These are phyloP conservation scores for Trichoderma parareesei DNA, from an alignment of 495 filamentous ascomycete species.

Conservation along the genomic window DNA sequence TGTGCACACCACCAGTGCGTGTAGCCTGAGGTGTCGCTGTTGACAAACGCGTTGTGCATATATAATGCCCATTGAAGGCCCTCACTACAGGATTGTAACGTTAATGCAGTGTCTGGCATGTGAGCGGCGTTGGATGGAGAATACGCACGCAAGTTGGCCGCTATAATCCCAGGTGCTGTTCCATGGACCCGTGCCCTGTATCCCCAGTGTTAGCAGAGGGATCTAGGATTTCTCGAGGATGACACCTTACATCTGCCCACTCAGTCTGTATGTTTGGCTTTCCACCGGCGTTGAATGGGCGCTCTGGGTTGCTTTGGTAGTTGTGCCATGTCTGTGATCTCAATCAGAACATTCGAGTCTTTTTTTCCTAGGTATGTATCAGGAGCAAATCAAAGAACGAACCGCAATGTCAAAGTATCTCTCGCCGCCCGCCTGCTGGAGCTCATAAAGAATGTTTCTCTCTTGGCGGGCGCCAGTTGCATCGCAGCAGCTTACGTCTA, in stretches of 20 bases:
- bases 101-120: not conserved
- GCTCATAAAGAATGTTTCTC: slow-evolving; percentile 23
- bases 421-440: slow-evolving; percentile 22
- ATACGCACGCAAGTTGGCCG: slow-evolving; percentile 7
- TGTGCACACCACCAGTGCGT: slow-evolving; percentile 44
- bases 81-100: slow-evolving; percentile 23
- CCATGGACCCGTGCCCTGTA: slow-evolving; percentile 16
- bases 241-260: not conserved
- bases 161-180: slow-evolving; percentile 18
- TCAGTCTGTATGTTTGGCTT: not conserved
- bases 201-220: not conserved
- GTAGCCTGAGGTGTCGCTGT: slow-evolving; percentile 34
- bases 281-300: slow-evolving; percentile 8
- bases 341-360: not conserved
- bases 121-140: not conserved
- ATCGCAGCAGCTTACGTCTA: slow-evolving; percentile 26
- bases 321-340: slow-evolving; percentile 21
- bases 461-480: slow-evolving; percentile 25
- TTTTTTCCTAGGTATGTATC: not conserved
- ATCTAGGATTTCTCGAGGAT: too few relatives aligned
- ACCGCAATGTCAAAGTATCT: slow-evolving; percentile 5
- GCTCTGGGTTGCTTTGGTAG: slow-evolving; percentile 20
- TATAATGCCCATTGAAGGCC: slow-evolving; percentile 47
- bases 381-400: not conserved
- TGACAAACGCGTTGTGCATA: slow-evolving; percentile 35